phyloP scores from a whole-genome alignment of 768 basidiomycete species.

The Rhizopogon vesiculosus region DNA sequence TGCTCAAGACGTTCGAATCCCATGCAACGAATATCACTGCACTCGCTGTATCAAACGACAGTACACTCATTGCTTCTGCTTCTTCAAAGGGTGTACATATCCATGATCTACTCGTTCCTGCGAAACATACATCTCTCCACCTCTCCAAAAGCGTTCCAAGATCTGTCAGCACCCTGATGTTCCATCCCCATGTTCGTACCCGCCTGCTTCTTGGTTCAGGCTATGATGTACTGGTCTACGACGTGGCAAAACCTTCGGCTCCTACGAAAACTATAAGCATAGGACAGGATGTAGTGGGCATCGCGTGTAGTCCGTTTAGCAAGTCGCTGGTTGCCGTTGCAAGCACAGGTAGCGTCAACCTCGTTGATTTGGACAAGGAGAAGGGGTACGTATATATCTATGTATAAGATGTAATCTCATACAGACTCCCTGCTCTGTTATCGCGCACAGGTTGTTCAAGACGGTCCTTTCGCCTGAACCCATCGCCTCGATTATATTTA shows the following conservation, averaged over 20 bases:
- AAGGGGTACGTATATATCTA: slow-evolving; percentile 43
- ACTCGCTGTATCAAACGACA: slow-evolving; percentile 57
- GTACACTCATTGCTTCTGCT: slow-evolving; percentile 50
- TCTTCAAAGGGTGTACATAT: slow-evolving; percentile 51
- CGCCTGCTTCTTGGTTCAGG: slow-evolving; percentile 53
- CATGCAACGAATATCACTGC: slow-evolving; percentile 48
- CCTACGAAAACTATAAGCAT: slow-evolving; percentile 47
- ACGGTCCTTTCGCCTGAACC: slow-evolving; percentile 47
- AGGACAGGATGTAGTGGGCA: slow-evolving; percentile 45
- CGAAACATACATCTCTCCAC: slow-evolving; percentile 45
- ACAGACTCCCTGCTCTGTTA: neutral
- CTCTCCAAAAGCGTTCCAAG: slow-evolving; percentile 31
- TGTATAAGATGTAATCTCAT: neutral
- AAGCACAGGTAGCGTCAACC: slow-evolving; percentile 45
- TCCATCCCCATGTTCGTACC: slow-evolving; percentile 61
- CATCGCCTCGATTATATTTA: slow-evolving; percentile 62
- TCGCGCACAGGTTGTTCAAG: slow-evolving; percentile 47
- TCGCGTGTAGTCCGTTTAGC: slow-evolving; percentile 72
- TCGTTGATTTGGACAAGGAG: slow-evolving; percentile 75
- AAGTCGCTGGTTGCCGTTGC: slow-evolving; percentile 63
- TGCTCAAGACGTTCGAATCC: slow-evolving; percentile 44
- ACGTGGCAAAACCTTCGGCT: slow-evolving; percentile 51
- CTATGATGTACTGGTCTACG: slow-evolving; percentile 54
- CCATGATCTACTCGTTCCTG: slow-evolving; percentile 51
- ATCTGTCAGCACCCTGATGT: slow-evolving; percentile 45